A percentile compares a stretch with the other conserved stretches of the same genome.
phyloP scores from a whole-genome alignment of 148 eudicot species.

The Chenopodium formosanum region DNA sequence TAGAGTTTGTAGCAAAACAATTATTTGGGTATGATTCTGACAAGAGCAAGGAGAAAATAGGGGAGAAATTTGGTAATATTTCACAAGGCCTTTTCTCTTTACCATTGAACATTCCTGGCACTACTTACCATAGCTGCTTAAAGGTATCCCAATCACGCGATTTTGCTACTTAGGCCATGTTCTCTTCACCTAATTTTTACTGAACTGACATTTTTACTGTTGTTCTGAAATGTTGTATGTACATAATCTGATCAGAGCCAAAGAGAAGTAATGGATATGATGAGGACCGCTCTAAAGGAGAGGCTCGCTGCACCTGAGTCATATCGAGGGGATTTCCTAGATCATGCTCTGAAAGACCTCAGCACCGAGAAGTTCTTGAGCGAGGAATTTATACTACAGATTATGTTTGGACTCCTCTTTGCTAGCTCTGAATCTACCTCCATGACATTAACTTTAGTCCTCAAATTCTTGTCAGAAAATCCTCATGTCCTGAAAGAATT shows the following conservation, averaged over 20 bases:
- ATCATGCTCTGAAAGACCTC: conserved; percentile 33
- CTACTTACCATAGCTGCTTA: conserved; percentile 36
- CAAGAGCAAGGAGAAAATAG: conserved; percentile 30
- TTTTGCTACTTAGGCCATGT: neutral
- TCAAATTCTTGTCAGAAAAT: conserved; percentile 45
- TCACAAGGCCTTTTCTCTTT: conserved; percentile 44
- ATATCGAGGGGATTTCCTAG: conserved; percentile 35
- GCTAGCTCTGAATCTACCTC: conserved; percentile 48
- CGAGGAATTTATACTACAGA: conserved; percentile 44
- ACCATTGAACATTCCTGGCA: conserved; percentile 46
- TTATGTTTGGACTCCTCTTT: conserved; percentile 48
- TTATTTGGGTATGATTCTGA: conserved; percentile 38
- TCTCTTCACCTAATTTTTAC: neutral
- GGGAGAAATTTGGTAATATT: conserved; percentile 31
- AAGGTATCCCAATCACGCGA: conserved; percentile 24
- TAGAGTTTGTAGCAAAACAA: conserved; percentile 36
- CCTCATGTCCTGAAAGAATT: conserved; percentile 41
- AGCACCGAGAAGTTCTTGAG: conserved; percentile 38
- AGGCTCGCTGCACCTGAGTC: conserved; percentile 30
- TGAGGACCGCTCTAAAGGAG: conserved; percentile 27
- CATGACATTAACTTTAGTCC: conserved; percentile 31
- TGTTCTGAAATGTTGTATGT: neutral
- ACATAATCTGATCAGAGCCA: conserved; percentile 24
- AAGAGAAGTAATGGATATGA: conserved; percentile 33
- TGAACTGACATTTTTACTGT: neutral